Evolutionary conservation across 208 protist genomes (phyloP).

Genomic region (Crithidia sp.): DNA sequence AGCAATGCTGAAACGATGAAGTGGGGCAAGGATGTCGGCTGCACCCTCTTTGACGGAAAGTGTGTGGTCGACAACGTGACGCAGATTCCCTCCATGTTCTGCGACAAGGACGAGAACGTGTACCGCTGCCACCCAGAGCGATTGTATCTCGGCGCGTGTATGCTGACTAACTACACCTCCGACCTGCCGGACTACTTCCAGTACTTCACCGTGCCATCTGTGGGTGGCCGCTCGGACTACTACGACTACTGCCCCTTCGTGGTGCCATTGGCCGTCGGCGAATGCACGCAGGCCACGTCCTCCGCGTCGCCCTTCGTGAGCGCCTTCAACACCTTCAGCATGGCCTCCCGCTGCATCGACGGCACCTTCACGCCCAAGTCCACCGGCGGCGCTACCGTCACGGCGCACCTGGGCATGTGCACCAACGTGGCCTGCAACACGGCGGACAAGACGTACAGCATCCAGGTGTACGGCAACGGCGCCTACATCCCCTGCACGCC

Average conservation of each 20-base stretch:
- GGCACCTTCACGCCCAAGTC: constrained; percentile 7
- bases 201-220: constrained; percentile 41
- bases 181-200: constrained; percentile 39
- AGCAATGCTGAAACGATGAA: constrained; percentile 62
- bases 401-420: background rate
- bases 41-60: constrained; percentile 47
- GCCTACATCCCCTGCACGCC: background rate
- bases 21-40: constrained; percentile 76
- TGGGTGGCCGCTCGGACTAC: constrained; percentile 19
- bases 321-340: constrained; percentile 14
- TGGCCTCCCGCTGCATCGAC: constrained; percentile 18
- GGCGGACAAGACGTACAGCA: background rate
- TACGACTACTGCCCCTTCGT: constrained; percentile 70
- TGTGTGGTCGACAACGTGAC: constrained; percentile 46
- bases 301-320: background rate
- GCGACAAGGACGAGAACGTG: constrained; percentile 1
- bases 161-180: background rate
- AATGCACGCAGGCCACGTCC: constrained; percentile 13
- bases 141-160: constrained; percentile 35
- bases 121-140: constrained; percentile 45
- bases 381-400: background rate
- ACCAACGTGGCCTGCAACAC: constrained; percentile 6
- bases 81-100: constrained; percentile 60
- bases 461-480: constrained; percentile 7
- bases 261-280: constrained; percentile 2